Percentiles rank a stretch among this genome's conserved stretches.
Evolutionary conservation across 192 early-diverging fungal species (phyloP).

Genomic region (Backusella liffmaniae): DNA sequence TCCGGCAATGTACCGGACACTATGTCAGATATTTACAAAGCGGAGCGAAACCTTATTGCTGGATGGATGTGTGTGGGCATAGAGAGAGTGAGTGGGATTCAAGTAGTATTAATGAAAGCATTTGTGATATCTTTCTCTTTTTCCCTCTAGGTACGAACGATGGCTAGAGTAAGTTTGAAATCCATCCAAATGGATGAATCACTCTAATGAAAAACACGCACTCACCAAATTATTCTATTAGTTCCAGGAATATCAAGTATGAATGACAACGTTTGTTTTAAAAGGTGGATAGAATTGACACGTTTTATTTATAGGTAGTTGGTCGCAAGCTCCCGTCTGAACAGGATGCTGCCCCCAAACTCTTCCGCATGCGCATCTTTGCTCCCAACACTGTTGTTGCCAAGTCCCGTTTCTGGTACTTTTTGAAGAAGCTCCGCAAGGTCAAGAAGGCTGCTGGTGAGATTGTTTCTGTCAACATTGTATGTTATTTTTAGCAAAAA

Average conservation of each 20-base stretch:
- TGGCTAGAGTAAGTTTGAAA: not conserved
- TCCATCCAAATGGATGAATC: not conserved
- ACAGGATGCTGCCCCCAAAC: slow-evolving; percentile 89
- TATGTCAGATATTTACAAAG: no score
- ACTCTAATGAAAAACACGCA: not conserved
- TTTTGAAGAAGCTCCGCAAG: slow-evolving; percentile 97
- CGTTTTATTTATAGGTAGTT: slow-evolving; percentile 63
- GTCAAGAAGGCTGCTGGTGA: slow-evolving; percentile 99
- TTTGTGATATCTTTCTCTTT: not conserved
- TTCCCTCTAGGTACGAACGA: not conserved
- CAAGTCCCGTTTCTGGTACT: slow-evolving; percentile 99
- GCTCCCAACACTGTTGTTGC: slow-evolving; percentile 98
- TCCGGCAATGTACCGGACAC: no score
- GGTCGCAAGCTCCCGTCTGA: slow-evolving; percentile 93
- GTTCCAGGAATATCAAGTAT: slow-evolving; percentile 6
- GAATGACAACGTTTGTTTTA: no score
- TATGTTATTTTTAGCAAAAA: not conserved
- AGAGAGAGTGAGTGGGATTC: not conserved
- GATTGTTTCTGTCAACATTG: slow-evolving; percentile 91
- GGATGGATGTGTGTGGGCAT: not conserved
- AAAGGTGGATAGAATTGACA: not conserved
- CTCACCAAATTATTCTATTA: not conserved
- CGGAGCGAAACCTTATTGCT: no score
- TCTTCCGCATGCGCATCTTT: slow-evolving; percentile 98
- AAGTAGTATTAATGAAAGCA: not conserved